Evolutionary conservation across 306 rosid species (phyloP).

Genomic region (Prunus salicina): DNA sequence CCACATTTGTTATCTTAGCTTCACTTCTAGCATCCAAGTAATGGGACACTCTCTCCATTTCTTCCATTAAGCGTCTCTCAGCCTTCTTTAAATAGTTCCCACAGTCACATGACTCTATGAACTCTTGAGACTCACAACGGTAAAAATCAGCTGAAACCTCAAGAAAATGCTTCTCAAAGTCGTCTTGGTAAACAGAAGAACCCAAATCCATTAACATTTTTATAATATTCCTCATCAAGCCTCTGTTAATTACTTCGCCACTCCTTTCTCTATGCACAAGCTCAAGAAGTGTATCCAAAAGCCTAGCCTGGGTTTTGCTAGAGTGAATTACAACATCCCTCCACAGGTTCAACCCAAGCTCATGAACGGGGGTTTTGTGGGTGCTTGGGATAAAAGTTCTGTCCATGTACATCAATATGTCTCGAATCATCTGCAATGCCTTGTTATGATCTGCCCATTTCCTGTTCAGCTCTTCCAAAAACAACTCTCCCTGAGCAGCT

Average conservation of each 20-base stretch:
- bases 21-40: constrained; percentile 75
- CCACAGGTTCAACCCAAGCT: constrained; percentile 83
- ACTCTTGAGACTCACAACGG: constrained; percentile 61
- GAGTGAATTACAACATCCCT: constrained; percentile 73
- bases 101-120: constrained; percentile 72
- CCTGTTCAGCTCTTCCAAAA: constrained; percentile 80
- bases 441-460: constrained; percentile 87
- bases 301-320: constrained; percentile 58
- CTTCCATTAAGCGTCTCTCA: constrained; percentile 76
- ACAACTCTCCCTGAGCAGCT: constrained; percentile 65
- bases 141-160: constrained; percentile 77
- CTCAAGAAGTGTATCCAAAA: constrained; percentile 63
- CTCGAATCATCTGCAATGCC: constrained; percentile 74
- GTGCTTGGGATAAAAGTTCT: constrained; percentile 70
- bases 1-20: constrained; percentile 65
- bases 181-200: constrained; percentile 62
- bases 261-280: constrained; percentile 60
- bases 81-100: constrained; percentile 77
- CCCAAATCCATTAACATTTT: constrained; percentile 87
- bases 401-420: constrained; percentile 94
- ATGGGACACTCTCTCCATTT: constrained; percentile 84
- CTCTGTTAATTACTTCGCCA: constrained; percentile 75
- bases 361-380: constrained; percentile 67
- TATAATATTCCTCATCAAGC: constrained; percentile 59
- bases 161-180: constrained; percentile 71